Conservation (phyloP, 75 land plant genomes). For the Pinus albicaulis region DNA sequence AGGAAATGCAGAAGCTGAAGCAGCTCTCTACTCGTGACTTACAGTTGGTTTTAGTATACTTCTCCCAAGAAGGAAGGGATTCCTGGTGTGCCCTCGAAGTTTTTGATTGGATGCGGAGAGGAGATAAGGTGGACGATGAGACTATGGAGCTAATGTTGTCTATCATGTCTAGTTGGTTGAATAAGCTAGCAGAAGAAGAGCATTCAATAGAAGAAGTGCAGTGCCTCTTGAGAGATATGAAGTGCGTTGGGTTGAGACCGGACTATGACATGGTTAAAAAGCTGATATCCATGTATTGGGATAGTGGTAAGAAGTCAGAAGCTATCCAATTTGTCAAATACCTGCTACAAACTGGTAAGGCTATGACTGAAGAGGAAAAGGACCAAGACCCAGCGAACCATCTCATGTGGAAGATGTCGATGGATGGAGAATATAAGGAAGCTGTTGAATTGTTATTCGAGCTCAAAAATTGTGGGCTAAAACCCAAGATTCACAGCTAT, state of each 20-base stretch:
- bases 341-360: conserved; percentile 41
- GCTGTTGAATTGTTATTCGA: conserved; percentile 59
- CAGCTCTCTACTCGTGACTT: conserved; percentile 67
- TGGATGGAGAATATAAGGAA: conserved; percentile 57
- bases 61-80: conserved; percentile 85
- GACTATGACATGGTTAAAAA: conserved; percentile 78
- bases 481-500: conserved; percentile 66
- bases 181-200: conserved; percentile 56
- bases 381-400: conserved; percentile 60
- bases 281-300: conserved; percentile 78
- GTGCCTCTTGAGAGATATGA: conserved; percentile 76
- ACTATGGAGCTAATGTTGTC: conserved; percentile 89
- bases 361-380: conserved; percentile 16
- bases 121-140: conserved; percentile 72
- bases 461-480: conserved; percentile 55
- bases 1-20: conserved; percentile 47
- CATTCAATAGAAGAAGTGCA: conserved; percentile 65
- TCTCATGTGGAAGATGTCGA: conserved; percentile 89
- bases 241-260: conserved; percentile 79
- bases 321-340: conserved; percentile 69
- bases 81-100: conserved; percentile 94
- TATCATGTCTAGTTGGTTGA: conserved; percentile 80
- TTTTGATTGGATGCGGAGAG: conserved; percentile 82
- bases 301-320: conserved; percentile 55
- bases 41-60: conserved; percentile 78